Conservation (phyloP, 2,329 filamentous ascomycete species). For the Cytospora schulzeri region DNA sequence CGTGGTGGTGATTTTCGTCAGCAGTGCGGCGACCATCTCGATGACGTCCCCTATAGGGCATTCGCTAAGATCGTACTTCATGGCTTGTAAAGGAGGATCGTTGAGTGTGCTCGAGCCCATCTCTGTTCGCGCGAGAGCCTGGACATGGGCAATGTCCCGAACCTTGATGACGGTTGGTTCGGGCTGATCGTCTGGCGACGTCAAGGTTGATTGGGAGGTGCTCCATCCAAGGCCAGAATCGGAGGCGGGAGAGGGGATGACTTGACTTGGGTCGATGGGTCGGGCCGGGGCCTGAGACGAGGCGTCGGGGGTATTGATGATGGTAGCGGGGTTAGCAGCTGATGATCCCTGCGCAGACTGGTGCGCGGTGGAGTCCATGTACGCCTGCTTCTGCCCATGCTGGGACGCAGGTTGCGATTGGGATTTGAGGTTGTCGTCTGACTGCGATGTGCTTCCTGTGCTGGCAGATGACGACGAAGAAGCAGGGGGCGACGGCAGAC, state of each 20-base stretch:
- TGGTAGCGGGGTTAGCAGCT: slow-evolving; percentile 29
- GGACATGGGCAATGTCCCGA: slow-evolving; percentile 87
- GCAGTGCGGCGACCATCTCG: slow-evolving; percentile 94
- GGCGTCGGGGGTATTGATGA: slow-evolving; percentile 38
- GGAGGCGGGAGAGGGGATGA: slow-evolving; percentile 42
- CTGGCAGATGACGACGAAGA: slow-evolving; percentile 52
- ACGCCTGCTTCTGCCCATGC: slow-evolving; percentile 32
- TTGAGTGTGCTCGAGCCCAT: slow-evolving; percentile 59
- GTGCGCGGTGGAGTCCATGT: slow-evolving; percentile 30
- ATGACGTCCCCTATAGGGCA: slow-evolving; percentile 98
- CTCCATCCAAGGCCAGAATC: slow-evolving; percentile 35
- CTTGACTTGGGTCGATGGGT: slow-evolving; percentile 25
- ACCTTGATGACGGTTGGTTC: slow-evolving; percentile 70
- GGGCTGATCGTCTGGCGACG: slow-evolving; percentile 39
- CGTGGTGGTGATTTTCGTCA: slow-evolving; percentile 96
- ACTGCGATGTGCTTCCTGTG: slow-evolving; percentile 30
- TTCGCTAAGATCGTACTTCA: slow-evolving; percentile 89
- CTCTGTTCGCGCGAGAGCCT: slow-evolving; percentile 82
- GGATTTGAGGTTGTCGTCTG: slow-evolving; percentile 29
- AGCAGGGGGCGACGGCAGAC: slow-evolving; percentile 57
- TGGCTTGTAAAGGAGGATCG: slow-evolving; percentile 55
- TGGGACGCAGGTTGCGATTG: slow-evolving; percentile 29
- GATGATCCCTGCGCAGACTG: slow-evolving; percentile 30
- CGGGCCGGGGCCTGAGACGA: slow-evolving; percentile 24
- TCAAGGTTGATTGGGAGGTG: slow-evolving; percentile 30